Percentiles rank a stretch among this genome's conserved stretches.
These are phyloP conservation scores for Coleophoma cylindrospora DNA, from an alignment of 2,329 filamentous ascomycete species.

Conservation along the genomic window DNA sequence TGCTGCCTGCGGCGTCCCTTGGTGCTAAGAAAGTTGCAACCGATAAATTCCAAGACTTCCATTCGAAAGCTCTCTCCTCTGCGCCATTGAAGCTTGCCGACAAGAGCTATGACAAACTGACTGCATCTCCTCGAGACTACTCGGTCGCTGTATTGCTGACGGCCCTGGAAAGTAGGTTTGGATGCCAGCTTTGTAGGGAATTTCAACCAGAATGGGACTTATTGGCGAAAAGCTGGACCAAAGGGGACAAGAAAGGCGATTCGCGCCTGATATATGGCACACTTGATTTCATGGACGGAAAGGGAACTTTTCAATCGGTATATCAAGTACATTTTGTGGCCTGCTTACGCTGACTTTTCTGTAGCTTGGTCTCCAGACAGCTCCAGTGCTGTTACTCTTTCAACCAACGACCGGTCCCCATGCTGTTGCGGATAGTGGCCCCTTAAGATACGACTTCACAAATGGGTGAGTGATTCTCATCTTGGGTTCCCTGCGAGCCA, in stretches of 20 bases:
- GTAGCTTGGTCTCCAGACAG: conserved; percentile 89
- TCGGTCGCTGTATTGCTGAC: conserved; percentile 79
- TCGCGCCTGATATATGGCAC: conserved; percentile 75
- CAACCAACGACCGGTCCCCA: conserved; percentile 78
- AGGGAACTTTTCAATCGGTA: conserved; percentile 82
- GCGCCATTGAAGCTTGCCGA: conserved; percentile 76
- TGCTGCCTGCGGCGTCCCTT: conserved; percentile 55
- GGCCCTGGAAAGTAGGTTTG: conserved; percentile 76
- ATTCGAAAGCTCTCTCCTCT: conserved; percentile 59
- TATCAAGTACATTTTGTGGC: conserved; percentile 1
- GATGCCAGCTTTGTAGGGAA: conserved; percentile 80
- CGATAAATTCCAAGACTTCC: conserved; percentile 68
- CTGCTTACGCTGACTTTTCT: neutral
- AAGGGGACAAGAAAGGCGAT: conserved; percentile 71
- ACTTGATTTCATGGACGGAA: conserved; percentile 83
- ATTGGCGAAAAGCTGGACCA: conserved; percentile 78
- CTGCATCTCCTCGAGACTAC: conserved; percentile 76
- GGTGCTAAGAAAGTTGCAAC: conserved; percentile 59
- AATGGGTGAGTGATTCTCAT: conserved; percentile 53
- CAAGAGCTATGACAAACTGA: conserved; percentile 68
- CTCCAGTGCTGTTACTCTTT: conserved; percentile 84
- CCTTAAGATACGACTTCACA: conserved; percentile 80
- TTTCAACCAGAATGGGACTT: conserved; percentile 95
- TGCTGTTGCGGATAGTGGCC: conserved; percentile 63
- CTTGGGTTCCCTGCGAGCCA: conserved; percentile 2